phyloP scores from a whole-genome alignment of 345 rosid species.

The Isatis tinctoria region DNA sequence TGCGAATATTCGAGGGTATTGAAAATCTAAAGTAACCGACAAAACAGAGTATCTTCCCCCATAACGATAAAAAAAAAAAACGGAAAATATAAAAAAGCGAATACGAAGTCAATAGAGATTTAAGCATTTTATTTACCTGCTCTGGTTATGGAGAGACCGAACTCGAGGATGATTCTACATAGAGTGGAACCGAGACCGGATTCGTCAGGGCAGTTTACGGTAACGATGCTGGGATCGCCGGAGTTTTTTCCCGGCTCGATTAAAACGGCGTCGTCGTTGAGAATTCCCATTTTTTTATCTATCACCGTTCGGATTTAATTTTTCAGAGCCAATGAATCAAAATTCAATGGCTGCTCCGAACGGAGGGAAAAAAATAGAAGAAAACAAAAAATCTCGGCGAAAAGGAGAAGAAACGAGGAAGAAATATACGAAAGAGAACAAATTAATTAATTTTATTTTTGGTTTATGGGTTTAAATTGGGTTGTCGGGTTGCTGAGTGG shows the following conservation, averaged over 20 bases:
- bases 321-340: not conserved
- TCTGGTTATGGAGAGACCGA: conserved; percentile 58
- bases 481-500: conserved; percentile 30
- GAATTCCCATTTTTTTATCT: conserved; percentile 44
- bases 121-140: conserved; percentile 37
- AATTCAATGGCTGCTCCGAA: conserved; percentile 11
- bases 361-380: not conserved
- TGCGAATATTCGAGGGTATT: conserved; percentile 12
- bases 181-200: conserved; percentile 79
- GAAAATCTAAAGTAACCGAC: conserved; percentile 15
- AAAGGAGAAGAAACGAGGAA: not conserved
- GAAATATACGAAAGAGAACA: not conserved
- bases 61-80: not conserved
- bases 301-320: not conserved
- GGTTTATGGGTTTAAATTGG: not conserved
- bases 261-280: conserved; percentile 57
- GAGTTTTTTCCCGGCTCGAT: conserved; percentile 37
- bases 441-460: not conserved
- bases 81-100: not conserved
- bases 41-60: conserved; percentile 22
- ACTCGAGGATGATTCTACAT: conserved; percentile 64
- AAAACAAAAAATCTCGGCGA: not conserved
- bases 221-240: conserved; percentile 47
- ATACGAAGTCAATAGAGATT: not conserved
- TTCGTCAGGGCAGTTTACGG: conserved; percentile 80